These are phyloP conservation scores for Silybum marianum DNA, from an alignment of 129 eudicot species.

Conservation along the genomic window DNA sequence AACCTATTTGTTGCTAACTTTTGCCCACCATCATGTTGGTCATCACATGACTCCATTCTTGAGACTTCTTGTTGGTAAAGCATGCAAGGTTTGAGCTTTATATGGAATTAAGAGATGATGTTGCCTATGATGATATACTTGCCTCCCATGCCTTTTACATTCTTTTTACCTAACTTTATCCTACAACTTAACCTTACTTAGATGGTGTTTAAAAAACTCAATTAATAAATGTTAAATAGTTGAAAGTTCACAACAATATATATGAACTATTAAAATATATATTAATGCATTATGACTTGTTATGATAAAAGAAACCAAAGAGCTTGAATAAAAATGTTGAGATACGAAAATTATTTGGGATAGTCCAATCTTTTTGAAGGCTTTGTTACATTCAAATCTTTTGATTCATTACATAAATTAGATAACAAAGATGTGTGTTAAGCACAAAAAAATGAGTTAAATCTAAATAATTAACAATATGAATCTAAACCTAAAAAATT, in stretches of 20 bases:
- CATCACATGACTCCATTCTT: slow-evolving; percentile 32
- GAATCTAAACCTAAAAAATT: no score
- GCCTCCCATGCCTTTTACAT: slow-evolving; percentile 18
- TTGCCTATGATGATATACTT: slow-evolving; percentile 20
- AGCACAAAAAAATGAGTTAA: no score
- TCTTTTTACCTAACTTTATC: slow-evolving; percentile 36
- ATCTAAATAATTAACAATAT: no score
- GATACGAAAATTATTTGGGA: no score
- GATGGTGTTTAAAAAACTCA: neutral
- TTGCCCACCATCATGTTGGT: slow-evolving; percentile 15
- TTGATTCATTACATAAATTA: no score
- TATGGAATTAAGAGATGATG: slow-evolving; percentile 6
- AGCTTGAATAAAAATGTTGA: no score
- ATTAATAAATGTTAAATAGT: neutral
- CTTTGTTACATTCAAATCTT: no score
- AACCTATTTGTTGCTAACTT: slow-evolving; percentile 37
- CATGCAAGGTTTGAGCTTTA: slow-evolving; percentile 10
- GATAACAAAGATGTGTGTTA: no score
- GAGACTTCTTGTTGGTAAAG: slow-evolving; percentile 5
- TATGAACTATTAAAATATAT: neutral
- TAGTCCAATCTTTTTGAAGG: no score
- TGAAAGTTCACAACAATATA: neutral
- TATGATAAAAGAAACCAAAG: no score
- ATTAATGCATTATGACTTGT: no score
- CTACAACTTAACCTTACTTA: slow-evolving; percentile 8